A percentile compares a stretch with the other conserved stretches of the same genome.
Evolutionary conservation across 257 asterid genomes (phyloP).

Genomic region (Fraxinus quadrangulata): DNA sequence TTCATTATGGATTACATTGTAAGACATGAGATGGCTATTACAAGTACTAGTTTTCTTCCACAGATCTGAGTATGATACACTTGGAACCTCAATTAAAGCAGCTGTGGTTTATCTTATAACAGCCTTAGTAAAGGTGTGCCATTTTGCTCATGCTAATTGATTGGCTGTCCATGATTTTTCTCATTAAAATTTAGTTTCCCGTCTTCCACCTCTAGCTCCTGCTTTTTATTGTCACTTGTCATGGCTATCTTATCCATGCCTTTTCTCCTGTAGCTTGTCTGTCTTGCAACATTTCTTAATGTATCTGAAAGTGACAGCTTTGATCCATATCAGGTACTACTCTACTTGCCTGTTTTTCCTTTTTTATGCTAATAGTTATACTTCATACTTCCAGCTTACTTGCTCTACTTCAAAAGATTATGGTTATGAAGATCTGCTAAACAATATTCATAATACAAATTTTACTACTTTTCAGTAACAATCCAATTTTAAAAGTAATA

Average conservation of each 20-base stretch:
- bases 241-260: slow-evolving; percentile 3
- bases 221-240: neutral
- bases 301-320: slow-evolving; percentile 90
- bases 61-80: slow-evolving; percentile 97
- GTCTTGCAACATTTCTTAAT: slow-evolving; percentile 94
- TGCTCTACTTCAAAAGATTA: slow-evolving; percentile 4
- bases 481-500: neutral
- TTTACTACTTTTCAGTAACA: neutral
- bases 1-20: neutral
- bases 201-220: neutral
- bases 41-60: slow-evolving; percentile 21
- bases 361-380: slow-evolving; percentile 7
- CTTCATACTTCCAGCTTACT: neutral
- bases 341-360: neutral
- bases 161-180: neutral
- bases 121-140: slow-evolving; percentile 78
- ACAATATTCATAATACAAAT: neutral
- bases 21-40: neutral
- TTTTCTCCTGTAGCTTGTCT: slow-evolving; percentile 70
- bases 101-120: slow-evolving; percentile 85
- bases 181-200: neutral
- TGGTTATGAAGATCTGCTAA: neutral
- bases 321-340: slow-evolving; percentile 88
- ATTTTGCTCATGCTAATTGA: slow-evolving; percentile 4
- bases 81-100: slow-evolving; percentile 84